Base-by-base conservation (phyloP, 352 stramenopile species). In the Globisporangium cylindrosporum region DNA sequence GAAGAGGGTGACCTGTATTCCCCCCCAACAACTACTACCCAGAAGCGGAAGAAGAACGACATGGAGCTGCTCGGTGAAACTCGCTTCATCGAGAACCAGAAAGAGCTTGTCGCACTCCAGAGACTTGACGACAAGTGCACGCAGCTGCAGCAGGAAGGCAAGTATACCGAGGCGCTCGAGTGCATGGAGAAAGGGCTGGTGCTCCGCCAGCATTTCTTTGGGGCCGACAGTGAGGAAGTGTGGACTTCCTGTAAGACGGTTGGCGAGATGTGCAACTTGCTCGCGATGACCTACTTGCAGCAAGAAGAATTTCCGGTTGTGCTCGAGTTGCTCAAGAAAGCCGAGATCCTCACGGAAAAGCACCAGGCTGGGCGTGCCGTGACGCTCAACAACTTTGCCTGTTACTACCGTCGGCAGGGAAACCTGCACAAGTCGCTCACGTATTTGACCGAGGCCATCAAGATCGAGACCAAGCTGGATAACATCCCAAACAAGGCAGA, bases 281-380 rank as follows among this genome's bases (percentile, higher is more conserved):
- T 98, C 22, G 93, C 94, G 8, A 98, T 98, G 94, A 98, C 88
- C n/a, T 98, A 97, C 64, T 69, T 98, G 32, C 94, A 98, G 73
- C 92, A 98, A 64, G 94, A 96, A 54, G 88, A 97, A 60, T 98
- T 98, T 62, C 76, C 80, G 15, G 93, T 98, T 56, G 88, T 94
- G 62, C 74, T 98, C 7, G 93, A 98, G 71, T 67, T 98, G 51
- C 81, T 98, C 34, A 97, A 97, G 67, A 98, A 98, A 68, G 94
- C 94, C 2, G 94, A 98, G 71, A 98, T 98, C 64, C 75, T 98
- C 8, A 97, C 93, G 0, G 91, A 98, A 60, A 76, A 89, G 49
- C 88, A 98, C 62, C 76, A 86, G 0, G 73, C 84, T 5, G 93
- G 85, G 0, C 73, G 84, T 8, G 95, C 95, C 18, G 92, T 98